phyloP scores from a whole-genome alignment of 2,329 filamentous ascomycete genomes.

The Alternaria viburni region DNA sequence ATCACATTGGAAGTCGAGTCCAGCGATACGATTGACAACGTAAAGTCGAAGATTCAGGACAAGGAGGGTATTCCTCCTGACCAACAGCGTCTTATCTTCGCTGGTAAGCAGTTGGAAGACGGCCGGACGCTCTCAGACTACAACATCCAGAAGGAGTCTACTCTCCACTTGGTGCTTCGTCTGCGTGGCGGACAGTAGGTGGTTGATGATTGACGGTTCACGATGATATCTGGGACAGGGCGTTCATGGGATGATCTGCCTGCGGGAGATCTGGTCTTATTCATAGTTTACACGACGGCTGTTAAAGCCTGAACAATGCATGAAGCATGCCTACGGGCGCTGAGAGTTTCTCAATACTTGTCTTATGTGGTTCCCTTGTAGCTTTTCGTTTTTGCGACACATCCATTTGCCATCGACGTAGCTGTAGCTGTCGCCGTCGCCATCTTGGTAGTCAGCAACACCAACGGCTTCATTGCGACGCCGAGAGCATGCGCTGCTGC shows the following conservation, averaged over 20 bases:
- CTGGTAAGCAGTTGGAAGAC: slow-evolving; percentile 92
- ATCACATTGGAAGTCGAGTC: slow-evolving; percentile 92
- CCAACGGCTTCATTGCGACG: not conserved
- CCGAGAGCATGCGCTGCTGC: not conserved
- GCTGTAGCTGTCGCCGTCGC: not conserved
- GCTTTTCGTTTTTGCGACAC: not conserved
- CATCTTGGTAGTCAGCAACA: not conserved
- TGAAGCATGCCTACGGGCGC: slow-evolving; percentile 38
- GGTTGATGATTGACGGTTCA: slow-evolving; percentile 18
- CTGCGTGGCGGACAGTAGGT: slow-evolving; percentile 62
- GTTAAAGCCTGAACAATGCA: slow-evolving; percentile 35
- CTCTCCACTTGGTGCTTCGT: slow-evolving; percentile 68
- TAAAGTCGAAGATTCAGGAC: slow-evolving; percentile 84
- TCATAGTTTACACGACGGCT: slow-evolving; percentile 37
- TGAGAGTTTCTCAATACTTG: slow-evolving; percentile 26
- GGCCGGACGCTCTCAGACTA: slow-evolving; percentile 91
- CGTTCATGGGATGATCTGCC: slow-evolving; percentile 37
- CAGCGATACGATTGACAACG: slow-evolving; percentile 90
- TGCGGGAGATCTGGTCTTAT: slow-evolving; percentile 30
- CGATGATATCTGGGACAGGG: slow-evolving; percentile 34
- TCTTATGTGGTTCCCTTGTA: not conserved
- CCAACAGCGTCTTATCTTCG: slow-evolving; percentile 92
- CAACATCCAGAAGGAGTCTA: slow-evolving; percentile 86
- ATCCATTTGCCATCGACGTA: too few relatives aligned
- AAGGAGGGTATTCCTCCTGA: slow-evolving; percentile 90